Percentiles rank a stretch among this genome's conserved stretches.
Evolutionary conservation across 2,329 filamentous ascomycete species (phyloP).

Genomic region (Colletotrichum sp.): DNA sequence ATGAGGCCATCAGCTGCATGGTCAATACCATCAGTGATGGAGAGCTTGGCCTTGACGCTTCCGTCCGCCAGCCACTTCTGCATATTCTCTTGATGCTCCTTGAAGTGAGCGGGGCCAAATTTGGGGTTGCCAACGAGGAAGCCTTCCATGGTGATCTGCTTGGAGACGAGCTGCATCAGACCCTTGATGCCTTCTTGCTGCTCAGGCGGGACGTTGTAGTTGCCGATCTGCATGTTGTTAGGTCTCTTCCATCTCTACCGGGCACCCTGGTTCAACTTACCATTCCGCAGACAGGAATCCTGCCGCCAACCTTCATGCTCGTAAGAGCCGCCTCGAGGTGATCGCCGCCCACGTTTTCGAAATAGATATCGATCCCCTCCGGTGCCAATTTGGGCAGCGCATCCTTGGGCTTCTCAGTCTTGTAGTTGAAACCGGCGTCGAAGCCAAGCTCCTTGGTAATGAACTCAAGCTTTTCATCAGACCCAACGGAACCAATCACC

Average conservation of each 20-base stretch:
- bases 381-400: conserved; percentile 76
- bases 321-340: conserved; percentile 52
- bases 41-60: conserved; percentile 72
- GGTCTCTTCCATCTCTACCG: not conserved
- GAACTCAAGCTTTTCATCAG: conserved; percentile 80
- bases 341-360: conserved; percentile 59
- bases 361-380: conserved; percentile 76
- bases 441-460: conserved; percentile 55
- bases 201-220: conserved; percentile 67
- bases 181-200: conserved; percentile 72
- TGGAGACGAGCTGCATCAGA: conserved; percentile 65
- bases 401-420: conserved; percentile 74
- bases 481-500: conserved; percentile 84
- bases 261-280: conserved; percentile 42
- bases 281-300: conserved; percentile 71
- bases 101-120: conserved; percentile 69
- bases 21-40: conserved; percentile 78
- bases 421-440: conserved; percentile 82
- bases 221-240: conserved; percentile 54
- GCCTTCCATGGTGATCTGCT: conserved; percentile 73
- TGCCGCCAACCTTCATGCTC: conserved; percentile 63
- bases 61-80: conserved; percentile 81
- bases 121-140: conserved; percentile 77
- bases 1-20: conserved; percentile 75
- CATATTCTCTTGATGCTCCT: conserved; percentile 78